phyloP scores from a whole-genome alignment of 2,329 filamentous ascomycete genomes.

The Fusarium temperatum region DNA sequence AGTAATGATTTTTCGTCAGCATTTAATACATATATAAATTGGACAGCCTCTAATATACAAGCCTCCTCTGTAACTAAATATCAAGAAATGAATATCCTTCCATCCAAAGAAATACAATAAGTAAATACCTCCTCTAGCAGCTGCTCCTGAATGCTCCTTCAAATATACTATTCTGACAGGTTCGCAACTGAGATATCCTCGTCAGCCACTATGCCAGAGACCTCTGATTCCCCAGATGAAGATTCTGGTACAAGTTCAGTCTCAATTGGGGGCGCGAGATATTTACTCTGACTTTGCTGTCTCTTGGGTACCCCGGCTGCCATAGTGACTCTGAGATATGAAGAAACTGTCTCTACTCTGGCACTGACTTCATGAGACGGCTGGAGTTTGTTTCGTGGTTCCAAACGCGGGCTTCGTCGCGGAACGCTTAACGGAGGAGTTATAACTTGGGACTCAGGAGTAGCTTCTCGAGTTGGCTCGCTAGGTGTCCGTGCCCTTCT shows the following conservation, averaged over 20 bases:
- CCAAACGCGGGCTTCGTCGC: not conserved
- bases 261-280: not conserved
- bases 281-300: not conserved
- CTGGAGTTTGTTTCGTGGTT: not conserved
- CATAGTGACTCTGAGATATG: not conserved
- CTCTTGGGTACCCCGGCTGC: not conserved
- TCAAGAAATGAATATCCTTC: not conserved
- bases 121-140: too few species aligned
- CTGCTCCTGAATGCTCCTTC: not conserved
- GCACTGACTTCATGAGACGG: not conserved
- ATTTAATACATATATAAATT: not conserved
- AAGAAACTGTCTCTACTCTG: not conserved
- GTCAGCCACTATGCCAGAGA: not conserved
- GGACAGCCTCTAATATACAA: not conserved
- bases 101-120: not conserved
- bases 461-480: not conserved
- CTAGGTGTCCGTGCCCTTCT: not conserved
- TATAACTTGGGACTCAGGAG: too few species aligned
- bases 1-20: accelerated
- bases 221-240: not conserved
- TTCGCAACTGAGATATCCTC: not conserved
- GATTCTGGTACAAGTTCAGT: not conserved
- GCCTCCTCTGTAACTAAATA: not conserved
- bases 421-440: not conserved
- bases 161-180: not conserved